These are phyloP conservation scores for Backusella parvicylindrica DNA, from an alignment of 192 early-diverging fungal genomes.

Conservation along the genomic window DNA sequence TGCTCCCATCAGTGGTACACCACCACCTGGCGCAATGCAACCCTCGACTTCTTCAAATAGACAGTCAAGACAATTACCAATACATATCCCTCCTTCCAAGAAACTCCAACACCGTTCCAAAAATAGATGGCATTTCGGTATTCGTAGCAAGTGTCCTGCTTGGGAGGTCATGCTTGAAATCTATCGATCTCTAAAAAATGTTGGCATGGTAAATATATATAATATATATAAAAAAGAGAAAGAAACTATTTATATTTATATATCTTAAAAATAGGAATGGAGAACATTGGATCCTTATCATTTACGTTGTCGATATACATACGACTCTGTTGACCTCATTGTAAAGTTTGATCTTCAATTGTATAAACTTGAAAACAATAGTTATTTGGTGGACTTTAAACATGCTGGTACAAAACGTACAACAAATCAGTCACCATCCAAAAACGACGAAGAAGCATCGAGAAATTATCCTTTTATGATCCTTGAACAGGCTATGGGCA, in stretches of 20 bases:
- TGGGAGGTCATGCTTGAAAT: slow-evolving; percentile 97
- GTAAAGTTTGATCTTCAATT: slow-evolving; percentile 96
- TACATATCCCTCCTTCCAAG: slow-evolving; percentile 15
- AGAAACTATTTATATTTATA: background rate
- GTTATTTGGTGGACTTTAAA: slow-evolving; percentile 97
- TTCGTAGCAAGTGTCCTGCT: slow-evolving; percentile 86
- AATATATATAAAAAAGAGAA: background rate
- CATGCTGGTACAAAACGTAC: slow-evolving; percentile 48
- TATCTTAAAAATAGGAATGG: slow-evolving; percentile 61
- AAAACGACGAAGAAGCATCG: background rate
- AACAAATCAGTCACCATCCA: too few relatives aligned
- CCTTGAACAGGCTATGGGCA: background rate
- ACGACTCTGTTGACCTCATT: slow-evolving; percentile 33
- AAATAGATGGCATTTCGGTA: slow-evolving; percentile 98
- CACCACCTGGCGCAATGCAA: slow-evolving; percentile 25
- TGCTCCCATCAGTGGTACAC: slow-evolving; percentile 18
- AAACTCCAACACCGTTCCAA: slow-evolving; percentile 40
- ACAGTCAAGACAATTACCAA: slow-evolving; percentile 19
- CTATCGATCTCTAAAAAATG: slow-evolving; percentile 85
- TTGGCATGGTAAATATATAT: slow-evolving; percentile 66
- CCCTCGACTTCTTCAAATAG: slow-evolving; percentile 22
- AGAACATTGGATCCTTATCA: slow-evolving; percentile 87
- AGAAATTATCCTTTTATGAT: background rate
- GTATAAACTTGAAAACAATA: slow-evolving; percentile 87
- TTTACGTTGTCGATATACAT: slow-evolving; percentile 69